A percentile compares a stretch with the other conserved stretches of the same genome.
Conservation (phyloP, 192 early-diverging fungal species). For the Coemansia umbellata region DNA sequence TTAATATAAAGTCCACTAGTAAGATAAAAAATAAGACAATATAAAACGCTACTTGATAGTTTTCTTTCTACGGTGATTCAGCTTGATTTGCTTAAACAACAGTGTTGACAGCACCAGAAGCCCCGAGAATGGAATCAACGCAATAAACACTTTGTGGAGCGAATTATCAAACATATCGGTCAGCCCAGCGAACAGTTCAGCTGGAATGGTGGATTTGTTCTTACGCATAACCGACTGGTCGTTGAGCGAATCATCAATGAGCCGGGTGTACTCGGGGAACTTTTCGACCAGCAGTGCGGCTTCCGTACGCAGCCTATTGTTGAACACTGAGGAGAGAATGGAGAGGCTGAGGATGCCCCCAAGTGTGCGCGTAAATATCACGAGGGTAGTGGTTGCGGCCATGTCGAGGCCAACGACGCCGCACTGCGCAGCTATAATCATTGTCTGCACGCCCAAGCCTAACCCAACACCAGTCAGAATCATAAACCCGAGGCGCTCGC, state of each 20-base stretch:
- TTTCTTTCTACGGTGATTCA: constrained; percentile 20
- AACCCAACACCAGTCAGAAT: constrained; percentile 69
- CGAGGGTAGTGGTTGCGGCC: constrained; percentile 62
- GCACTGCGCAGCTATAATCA: constrained; percentile 68
- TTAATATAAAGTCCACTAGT: too few species aligned
- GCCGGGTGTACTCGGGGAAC: constrained; percentile 45
- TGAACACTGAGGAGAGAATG: constrained; percentile 58
- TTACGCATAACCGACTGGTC: constrained; percentile 44
- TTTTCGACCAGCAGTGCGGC: constrained; percentile 7
- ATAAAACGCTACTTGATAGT: constrained; percentile 29
- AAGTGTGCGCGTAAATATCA: constrained; percentile 62
- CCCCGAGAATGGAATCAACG: constrained; percentile 53
- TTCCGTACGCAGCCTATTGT: constrained; percentile 52
- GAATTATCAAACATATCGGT: constrained; percentile 53
- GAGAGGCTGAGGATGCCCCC: constrained; percentile 61
- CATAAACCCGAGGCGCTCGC: constrained; percentile 62
- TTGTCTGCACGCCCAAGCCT: constrained; percentile 72
- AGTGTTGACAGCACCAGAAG: constrained; percentile 43
- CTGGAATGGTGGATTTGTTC: constrained; percentile 25
- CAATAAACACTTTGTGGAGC: constrained; percentile 55
- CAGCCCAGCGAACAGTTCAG: constrained; percentile 31
- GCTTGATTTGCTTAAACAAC: constrained; percentile 31
- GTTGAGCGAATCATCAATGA: constrained; percentile 48
- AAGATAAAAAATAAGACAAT: too few species aligned
- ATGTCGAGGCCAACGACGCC: constrained; percentile 58